Conservation (phyloP, 345 rosid species). For the Dimocarpus longan region DNA sequence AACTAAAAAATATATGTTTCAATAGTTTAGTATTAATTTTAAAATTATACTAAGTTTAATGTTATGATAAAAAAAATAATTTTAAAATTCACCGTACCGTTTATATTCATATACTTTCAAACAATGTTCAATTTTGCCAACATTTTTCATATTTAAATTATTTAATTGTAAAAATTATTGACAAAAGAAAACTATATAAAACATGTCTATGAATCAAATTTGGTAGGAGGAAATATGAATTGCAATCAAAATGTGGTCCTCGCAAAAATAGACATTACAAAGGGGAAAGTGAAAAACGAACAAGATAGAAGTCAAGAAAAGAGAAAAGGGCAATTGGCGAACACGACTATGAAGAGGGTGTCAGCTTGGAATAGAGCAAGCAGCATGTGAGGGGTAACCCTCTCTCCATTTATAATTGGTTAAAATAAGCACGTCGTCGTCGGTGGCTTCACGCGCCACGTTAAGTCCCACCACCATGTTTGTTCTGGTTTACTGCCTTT, state of each 20-base stretch:
- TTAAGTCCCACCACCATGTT: neutral
- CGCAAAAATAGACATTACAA: neutral
- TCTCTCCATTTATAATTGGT: neutral
- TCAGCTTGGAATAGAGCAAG: slow-evolving; percentile 9
- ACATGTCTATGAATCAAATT: no score
- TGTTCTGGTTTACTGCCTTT: neutral
- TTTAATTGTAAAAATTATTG: neutral
- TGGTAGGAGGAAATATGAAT: no score
- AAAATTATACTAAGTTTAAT: no score
- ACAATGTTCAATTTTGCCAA: neutral
- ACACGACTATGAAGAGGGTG: neutral
- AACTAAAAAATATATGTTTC: no score
- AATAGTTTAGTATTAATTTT: no score
- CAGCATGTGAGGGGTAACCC: neutral
- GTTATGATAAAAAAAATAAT: no score
- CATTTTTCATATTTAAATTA: no score
- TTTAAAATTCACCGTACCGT: neutral
- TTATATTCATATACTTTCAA: no score
- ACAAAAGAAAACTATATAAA: neutral
- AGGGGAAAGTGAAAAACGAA: neutral
- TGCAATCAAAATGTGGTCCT: neutral
- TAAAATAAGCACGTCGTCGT: neutral
- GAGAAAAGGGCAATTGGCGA: neutral
- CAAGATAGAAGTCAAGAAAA: neutral
- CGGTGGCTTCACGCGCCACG: slow-evolving; percentile 6